Conservation (phyloP, 2,329 filamentous ascomycete genomes). For the Cercospora sojina region DNA sequence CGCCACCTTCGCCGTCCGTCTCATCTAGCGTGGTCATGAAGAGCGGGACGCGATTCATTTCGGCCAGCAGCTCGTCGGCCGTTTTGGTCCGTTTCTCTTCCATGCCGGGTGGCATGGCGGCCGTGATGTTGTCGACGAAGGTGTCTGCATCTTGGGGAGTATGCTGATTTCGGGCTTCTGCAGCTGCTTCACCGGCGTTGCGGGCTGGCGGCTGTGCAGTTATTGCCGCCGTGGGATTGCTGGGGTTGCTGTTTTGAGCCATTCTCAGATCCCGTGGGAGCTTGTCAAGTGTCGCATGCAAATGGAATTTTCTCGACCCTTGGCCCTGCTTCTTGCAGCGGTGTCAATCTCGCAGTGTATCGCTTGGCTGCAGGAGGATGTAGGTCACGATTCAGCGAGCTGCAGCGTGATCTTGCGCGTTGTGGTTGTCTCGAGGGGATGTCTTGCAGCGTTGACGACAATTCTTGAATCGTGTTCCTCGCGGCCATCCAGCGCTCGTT, state of each 20-base stretch:
- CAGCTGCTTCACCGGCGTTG: conserved; percentile 1
- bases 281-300: conserved; percentile 12
- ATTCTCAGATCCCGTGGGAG: conserved; percentile 13
- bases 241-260: conserved; percentile 14
- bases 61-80: conserved; percentile 60
- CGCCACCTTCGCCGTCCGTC: conserved; percentile 56
- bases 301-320: conserved; percentile 1
- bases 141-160: conserved; percentile 19
- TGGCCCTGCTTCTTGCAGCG: conserved; percentile 18
- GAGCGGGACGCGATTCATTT: conserved; percentile 72
- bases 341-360: background rate
- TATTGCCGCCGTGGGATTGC: background rate
- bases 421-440: conserved; percentile 9
- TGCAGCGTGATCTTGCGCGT: conserved; percentile 4
- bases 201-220: background rate
- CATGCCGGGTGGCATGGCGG: conserved; percentile 59
- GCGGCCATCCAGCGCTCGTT: background rate
- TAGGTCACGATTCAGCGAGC: conserved; percentile 10
- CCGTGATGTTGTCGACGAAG: conserved; percentile 30
- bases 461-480: background rate
- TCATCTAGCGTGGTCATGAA: conserved; percentile 91
- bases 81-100: conserved; percentile 57
- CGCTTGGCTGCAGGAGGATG: conserved; percentile 11
- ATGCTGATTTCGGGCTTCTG: background rate
- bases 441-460: conserved; percentile 11